A percentile compares a stretch with the other conserved stretches of the same genome.
These are phyloP conservation scores for Trichophaea hybrida DNA, from an alignment of 2,329 filamentous ascomycete genomes.

Conservation along the genomic window DNA sequence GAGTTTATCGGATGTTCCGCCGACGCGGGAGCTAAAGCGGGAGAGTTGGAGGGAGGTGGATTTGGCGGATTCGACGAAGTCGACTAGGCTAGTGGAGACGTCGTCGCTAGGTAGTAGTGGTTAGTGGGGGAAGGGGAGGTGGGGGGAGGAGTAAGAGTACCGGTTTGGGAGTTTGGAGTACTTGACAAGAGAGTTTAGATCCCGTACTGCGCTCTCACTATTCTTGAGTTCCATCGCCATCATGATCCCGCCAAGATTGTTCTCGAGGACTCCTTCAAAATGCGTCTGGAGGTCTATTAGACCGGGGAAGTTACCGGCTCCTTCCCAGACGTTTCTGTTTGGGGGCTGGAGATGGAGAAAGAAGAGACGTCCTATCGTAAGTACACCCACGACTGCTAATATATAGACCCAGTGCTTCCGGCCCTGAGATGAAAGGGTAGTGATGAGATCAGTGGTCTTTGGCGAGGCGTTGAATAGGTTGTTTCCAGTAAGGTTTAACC, in stretches of 20 bases:
- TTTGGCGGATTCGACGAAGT: constrained; percentile 56
- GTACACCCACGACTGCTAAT: too few relatives aligned
- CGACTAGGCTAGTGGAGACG: constrained; percentile 59
- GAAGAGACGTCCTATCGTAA: too few relatives aligned
- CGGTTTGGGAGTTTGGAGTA: constrained; percentile 37
- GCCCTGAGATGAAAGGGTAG: too few relatives aligned
- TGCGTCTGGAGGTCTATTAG: constrained; percentile 60
- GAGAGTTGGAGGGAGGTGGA: constrained; percentile 52
- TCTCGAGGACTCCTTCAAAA: constrained; percentile 61
- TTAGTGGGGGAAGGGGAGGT: background rate
- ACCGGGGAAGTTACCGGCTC: constrained; percentile 46
- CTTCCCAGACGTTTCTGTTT: too few relatives aligned
- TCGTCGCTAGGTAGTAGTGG: constrained; percentile 39
- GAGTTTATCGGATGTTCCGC: constrained; percentile 24
- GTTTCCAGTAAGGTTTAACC: too few relatives aligned
- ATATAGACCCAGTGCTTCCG: too few relatives aligned
- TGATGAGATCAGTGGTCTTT: too few relatives aligned
- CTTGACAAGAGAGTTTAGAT: constrained; percentile 56
- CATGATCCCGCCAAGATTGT: constrained; percentile 48
- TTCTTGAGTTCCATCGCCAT: constrained; percentile 68
- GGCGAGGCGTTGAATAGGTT: too few relatives aligned
- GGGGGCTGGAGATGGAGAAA: too few relatives aligned
- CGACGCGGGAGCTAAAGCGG: constrained; percentile 42
- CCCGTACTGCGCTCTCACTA: constrained; percentile 58
- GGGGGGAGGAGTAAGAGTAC: constrained; percentile 4